These are phyloP conservation scores for Penicillium coffeae DNA, from an alignment of 495 filamentous ascomycete genomes.

Conservation along the genomic window DNA sequence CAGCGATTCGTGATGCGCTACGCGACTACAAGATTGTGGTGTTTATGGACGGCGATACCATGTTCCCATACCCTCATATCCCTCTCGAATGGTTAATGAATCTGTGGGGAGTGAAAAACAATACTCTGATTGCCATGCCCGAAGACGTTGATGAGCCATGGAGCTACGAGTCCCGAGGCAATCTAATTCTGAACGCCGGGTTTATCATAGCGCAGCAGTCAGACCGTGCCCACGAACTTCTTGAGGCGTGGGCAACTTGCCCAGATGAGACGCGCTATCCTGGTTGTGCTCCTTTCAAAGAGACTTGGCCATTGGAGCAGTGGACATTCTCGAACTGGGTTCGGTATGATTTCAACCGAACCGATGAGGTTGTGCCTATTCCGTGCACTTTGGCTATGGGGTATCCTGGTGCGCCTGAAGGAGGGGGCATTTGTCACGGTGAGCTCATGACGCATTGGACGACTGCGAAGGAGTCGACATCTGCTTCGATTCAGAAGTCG, in stretches of 20 bases:
- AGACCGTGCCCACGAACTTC: neutral
- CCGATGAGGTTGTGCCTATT: neutral
- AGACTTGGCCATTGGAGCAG: neutral
- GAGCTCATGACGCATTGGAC: neutral
- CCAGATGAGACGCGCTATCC: neutral
- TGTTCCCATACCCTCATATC: neutral
- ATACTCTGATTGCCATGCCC: neutral
- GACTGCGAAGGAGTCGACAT: neutral
- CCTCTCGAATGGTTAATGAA: neutral
- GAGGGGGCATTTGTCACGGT: neutral
- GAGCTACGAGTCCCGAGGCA: neutral
- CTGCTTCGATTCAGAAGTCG: neutral
- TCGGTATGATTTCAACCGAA: neutral
- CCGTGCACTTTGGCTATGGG: neutral
- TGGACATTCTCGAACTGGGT: neutral
- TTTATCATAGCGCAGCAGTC: neutral
- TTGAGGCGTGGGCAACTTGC: neutral
- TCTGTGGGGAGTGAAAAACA: neutral
- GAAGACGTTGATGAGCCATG: neutral
- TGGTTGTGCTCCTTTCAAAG: neutral
- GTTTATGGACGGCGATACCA: neutral
- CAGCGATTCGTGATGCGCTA: neutral
- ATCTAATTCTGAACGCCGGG: neutral
- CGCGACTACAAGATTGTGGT: neutral
- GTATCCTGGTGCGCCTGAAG: neutral